Percentiles rank a stretch among this genome's conserved stretches.
Conservation (phyloP, 2,329 filamentous ascomycete genomes). For the Colletotrichum theobromicola region DNA sequence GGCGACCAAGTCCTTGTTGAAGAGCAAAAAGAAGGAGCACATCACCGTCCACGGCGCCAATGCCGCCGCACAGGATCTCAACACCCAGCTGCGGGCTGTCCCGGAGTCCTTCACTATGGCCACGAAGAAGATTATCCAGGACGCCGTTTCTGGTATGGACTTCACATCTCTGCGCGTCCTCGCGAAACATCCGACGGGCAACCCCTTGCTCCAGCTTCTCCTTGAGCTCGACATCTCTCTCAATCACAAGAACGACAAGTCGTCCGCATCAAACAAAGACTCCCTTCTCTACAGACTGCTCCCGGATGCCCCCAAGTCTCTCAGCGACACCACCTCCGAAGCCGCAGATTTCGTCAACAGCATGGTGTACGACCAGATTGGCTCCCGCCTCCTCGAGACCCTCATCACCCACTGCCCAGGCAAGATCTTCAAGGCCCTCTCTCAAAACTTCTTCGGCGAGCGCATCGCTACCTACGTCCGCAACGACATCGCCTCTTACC, state of each 20-base stretch:
- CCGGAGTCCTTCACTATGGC: conserved; percentile 80
- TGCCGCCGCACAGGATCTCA: conserved; percentile 39
- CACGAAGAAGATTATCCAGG: conserved; percentile 80
- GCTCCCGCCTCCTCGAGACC: conserved; percentile 87
- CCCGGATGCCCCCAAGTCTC: conserved; percentile 74
- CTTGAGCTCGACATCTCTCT: conserved; percentile 84
- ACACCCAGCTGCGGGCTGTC: conserved; percentile 60
- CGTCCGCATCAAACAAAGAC: conserved; percentile 47
- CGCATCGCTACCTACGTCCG: conserved; percentile 81
- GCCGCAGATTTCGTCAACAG: conserved; percentile 81
- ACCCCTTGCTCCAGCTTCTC: conserved; percentile 90
- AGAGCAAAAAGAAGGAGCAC: conserved; percentile 92
- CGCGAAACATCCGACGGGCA: conserved; percentile 87
- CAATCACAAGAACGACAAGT: conserved; percentile 69
- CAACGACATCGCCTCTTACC: conserved; percentile 90
- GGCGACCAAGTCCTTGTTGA: conserved; percentile 74
- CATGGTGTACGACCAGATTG: conserved; percentile 88
- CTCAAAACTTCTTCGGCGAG: conserved; percentile 78
- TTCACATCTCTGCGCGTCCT: conserved; percentile 81
- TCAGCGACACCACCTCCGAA: conserved; percentile 74
- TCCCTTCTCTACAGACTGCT: conserved; percentile 78
- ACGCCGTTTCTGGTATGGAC: conserved; percentile 77
- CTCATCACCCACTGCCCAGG: conserved; percentile 82
- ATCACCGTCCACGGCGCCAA: conserved; percentile 66
- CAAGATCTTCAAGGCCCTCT: conserved; percentile 89